Base-by-base conservation (phyloP, 306 rosid genomes). In the Trifolium pratense region DNA sequence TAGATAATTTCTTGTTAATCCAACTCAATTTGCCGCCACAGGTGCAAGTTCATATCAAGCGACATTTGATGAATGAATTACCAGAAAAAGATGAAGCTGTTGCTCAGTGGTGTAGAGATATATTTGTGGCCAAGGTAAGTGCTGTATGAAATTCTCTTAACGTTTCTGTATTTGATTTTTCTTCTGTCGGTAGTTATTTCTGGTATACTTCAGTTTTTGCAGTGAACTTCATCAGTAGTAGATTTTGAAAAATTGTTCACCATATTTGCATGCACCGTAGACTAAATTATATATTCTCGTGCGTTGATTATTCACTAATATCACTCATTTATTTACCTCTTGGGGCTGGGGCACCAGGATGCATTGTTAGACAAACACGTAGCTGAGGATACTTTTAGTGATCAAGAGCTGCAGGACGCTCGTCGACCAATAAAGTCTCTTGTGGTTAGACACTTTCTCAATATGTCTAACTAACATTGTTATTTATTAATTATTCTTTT, bases 31-130 rank as follows among this genome's bases (percentile, higher is more conserved):
- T 70, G 37, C 65, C 52, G 18, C 52, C 70, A 43, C 85, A 95
- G 99, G 88, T 95, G 57, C 90, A 95, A n/a, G 97, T 95, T 80
- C 96, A 86, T 82, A 66, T 95, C 76, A 91, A 95, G 81, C 88
- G 99, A 63, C 96, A 91, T 84, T 70, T 81, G 74, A 95, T 87
- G 96, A 90, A 87, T 52, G 96, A 88, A 14, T 69, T 95, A 81
- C 97, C 99, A 45, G 89, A 90, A 83, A 65, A 89, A 17, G 99
- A 91, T n/a, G 99, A 91, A 10, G 96, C 86, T 60, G 90, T 95
- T 78, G 90, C 95, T 29, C 97, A 91, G 45, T 95, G 99, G 99
- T 95, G 99, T 78, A 88, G 87, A 82, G 99, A 95, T 83, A 18
- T 79, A 59, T 95, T 95, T 79, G 90, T 85, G 29, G 90, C 85